Evolutionary conservation across 306 rosid species (phyloP).

Genomic region (Lablab purpureus): DNA sequence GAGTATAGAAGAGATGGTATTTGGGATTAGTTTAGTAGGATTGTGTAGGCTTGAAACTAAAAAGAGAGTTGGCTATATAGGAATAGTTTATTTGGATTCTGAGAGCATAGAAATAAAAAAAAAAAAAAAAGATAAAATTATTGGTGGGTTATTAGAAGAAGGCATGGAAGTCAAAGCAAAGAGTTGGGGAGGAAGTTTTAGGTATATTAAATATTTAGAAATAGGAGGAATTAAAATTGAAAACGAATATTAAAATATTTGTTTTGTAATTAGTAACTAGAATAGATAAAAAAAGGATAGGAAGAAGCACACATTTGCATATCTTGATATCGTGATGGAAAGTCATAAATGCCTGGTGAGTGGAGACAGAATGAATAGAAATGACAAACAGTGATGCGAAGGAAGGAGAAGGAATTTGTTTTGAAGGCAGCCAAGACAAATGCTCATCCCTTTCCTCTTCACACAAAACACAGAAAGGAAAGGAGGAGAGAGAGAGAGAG

Average conservation of each 20-base stretch:
- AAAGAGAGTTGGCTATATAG: conserved; percentile 12
- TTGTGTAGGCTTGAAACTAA: background rate
- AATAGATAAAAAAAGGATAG: too few relatives aligned
- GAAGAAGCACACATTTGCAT: too few relatives aligned
- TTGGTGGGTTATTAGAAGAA: background rate
- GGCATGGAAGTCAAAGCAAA: conserved; percentile 19
- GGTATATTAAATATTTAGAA: background rate
- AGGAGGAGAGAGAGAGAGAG: background rate
- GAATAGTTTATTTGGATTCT: conserved; percentile 29
- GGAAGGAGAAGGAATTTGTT: background rate
- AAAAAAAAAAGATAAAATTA: background rate
- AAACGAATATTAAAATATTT: background rate
- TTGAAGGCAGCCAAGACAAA: conserved; percentile 20
- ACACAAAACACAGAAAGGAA: background rate
- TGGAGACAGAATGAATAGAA: background rate
- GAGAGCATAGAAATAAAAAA: conserved; percentile 15
- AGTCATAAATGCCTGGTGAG: background rate
- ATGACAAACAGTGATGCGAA: conserved; percentile 9
- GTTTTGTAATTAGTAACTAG: too few relatives aligned
- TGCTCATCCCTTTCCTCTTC: background rate
- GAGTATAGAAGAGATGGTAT: conserved; percentile 24
- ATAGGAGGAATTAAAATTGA: background rate
- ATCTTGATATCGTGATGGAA: too few relatives aligned
- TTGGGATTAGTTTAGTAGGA: conserved; percentile 25
- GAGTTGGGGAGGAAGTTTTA: background rate